Evolutionary conservation across 768 basidiomycete genomes (phyloP).

Genomic region (Mycena amicta): DNA sequence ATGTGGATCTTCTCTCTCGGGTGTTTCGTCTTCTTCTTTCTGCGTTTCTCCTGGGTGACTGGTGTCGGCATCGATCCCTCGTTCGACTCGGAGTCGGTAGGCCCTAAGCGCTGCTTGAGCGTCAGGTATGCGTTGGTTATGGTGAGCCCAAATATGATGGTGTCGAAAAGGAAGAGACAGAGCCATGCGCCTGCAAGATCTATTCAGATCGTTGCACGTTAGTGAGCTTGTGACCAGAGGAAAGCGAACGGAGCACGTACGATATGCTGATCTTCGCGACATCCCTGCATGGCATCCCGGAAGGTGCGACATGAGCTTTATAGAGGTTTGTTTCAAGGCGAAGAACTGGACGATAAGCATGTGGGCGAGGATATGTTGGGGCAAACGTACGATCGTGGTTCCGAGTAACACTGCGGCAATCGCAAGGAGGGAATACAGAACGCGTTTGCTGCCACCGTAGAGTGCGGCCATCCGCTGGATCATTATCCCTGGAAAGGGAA

Average conservation of each 20-base stretch:
- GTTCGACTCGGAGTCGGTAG: too few relatives aligned
- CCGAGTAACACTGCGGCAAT: not conserved
- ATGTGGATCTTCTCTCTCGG: too few relatives aligned
- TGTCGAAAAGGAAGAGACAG: slow-evolving; percentile 33
- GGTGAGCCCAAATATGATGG: slow-evolving; percentile 35
- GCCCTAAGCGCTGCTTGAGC: slow-evolving; percentile 4
- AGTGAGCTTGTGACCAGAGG: not conserved
- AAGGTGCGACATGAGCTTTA: too few relatives aligned
- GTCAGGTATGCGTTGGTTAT: slow-evolving; percentile 29
- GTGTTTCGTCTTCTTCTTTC: too few relatives aligned
- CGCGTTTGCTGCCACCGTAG: slow-evolving; percentile 1
- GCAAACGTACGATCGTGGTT: too few relatives aligned
- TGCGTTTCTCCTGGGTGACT: too few relatives aligned
- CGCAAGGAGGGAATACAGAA: slow-evolving; percentile 4
- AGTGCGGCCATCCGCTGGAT: slow-evolving; percentile 13
- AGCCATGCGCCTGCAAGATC: slow-evolving; percentile 37
- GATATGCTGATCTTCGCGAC: not conserved
- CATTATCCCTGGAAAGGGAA: slow-evolving; percentile 7
- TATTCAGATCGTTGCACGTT: slow-evolving; percentile 19
- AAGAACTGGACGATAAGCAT: not conserved
- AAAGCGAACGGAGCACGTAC: not conserved
- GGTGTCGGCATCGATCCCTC: too few relatives aligned
- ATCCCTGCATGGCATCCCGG: too few relatives aligned
- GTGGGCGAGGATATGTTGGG: not conserved
- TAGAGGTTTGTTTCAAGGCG: too few relatives aligned